Base-by-base conservation (phyloP, 176 grass and related monocot genomes). In the Elaeis guineensis region DNA sequence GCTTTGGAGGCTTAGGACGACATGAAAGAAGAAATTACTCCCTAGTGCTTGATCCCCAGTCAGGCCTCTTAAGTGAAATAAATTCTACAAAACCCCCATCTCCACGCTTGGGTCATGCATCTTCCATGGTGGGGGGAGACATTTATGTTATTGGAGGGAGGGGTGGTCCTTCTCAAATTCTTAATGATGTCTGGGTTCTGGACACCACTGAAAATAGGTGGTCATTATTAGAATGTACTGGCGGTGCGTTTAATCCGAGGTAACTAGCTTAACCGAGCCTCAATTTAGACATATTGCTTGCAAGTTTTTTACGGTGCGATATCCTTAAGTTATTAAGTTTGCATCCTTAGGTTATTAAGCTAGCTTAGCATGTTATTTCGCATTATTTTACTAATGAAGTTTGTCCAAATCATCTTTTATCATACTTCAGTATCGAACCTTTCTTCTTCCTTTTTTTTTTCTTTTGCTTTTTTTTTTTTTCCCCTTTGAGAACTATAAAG, bases 121-220 rank as follows among this genome's bases (percentile, higher is more conserved):
- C 72, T 63, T 72, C 78, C 64, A 51, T 68, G 66, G 75, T 88
- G 19, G 75, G 54, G 73, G 61, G 73, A 50, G 28, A 71, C 74
- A 64, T 90, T 72, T 96, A 87, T 80, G 64, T 84, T 72, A 75
- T 96, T 72, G 92, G 92, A 79, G 92, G 92, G 57, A 90, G 92
- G 73, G 65, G 67, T 68, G 86, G 86, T 62, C 92, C 92, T 48
- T 80, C 69, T 63, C 69, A 90, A 72, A 87, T 90, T 81, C 80
- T 96, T 68, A 78, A 85, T 53, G 92, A 96, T 80, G 80, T 87
- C 52, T 96, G 92, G 86, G 62, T 85, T 75, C 73, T 90, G 48
- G 65, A 64, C 62, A 79, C 55, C 49, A 57, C 73, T 57, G 73
- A 70, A 29, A 82, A 76, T 80, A 78, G 50, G 51, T 96, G 92